Evolutionary conservation across 345 rosid genomes (phyloP).

Genomic region (Pseudoturritis turrita): DNA sequence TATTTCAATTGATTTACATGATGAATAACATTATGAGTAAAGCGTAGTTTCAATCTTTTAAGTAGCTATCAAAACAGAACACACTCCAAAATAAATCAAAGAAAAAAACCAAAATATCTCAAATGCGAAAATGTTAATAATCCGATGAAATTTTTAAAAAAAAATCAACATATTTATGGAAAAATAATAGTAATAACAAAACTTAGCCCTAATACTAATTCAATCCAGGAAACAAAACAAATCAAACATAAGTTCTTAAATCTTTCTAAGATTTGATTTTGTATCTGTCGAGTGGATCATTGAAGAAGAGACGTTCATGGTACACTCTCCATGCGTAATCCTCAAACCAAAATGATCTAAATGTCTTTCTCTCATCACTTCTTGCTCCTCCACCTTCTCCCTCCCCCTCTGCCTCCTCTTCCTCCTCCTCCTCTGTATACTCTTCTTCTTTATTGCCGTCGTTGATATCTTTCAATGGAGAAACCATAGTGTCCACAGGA

Average conservation of each 20-base stretch:
- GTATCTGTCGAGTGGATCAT: constrained; percentile 69
- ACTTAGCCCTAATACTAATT: background rate
- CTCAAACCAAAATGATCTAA: constrained; percentile 56
- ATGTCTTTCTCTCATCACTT: constrained; percentile 20
- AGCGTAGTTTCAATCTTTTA: too few species aligned
- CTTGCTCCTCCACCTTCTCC: constrained; percentile 10
- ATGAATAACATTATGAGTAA: too few species aligned
- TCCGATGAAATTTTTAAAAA: too few species aligned
- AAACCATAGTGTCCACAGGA: constrained; percentile 46
- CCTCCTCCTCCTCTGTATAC: constrained; percentile 10
- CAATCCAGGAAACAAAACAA: background rate
- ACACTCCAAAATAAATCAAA: too few species aligned
- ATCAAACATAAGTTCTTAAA: background rate
- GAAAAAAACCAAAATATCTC: too few species aligned
- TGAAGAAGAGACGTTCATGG: constrained; percentile 53
- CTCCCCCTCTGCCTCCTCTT: background rate
- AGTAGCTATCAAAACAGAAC: too few species aligned
- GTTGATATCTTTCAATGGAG: constrained; percentile 34
- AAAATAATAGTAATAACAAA: background rate
- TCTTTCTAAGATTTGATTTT: constrained; percentile 18
- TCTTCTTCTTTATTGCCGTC: constrained; percentile 21
- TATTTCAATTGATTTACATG: too few species aligned
- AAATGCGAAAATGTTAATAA: too few species aligned
- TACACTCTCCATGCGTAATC: constrained; percentile 85
- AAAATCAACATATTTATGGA: background rate